These are phyloP conservation scores for Wickerhamiella spandovensis DNA, from an alignment of 805 yeast species.

Conservation along the genomic window DNA sequence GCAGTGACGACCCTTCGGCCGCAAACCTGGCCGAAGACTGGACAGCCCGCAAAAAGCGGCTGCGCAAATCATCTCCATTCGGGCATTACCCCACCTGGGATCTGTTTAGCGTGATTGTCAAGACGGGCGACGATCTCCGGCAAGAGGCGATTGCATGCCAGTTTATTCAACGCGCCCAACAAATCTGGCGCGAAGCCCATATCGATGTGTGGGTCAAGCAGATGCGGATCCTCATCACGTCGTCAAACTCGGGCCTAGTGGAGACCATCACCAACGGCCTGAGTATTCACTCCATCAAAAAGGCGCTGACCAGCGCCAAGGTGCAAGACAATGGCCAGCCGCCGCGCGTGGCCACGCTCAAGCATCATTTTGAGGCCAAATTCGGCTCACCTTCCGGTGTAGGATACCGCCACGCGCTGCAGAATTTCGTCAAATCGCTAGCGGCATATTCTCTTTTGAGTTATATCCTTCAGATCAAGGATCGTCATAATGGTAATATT, in stretches of 20 bases:
- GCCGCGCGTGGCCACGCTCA: constrained; percentile 55
- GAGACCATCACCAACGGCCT: constrained; percentile 94
- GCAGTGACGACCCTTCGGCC: constrained; percentile 29
- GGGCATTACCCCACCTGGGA: constrained; percentile 94
- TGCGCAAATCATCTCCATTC: constrained; percentile 59
- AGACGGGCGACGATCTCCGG: constrained; percentile 88
- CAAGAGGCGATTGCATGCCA: constrained; percentile 98
- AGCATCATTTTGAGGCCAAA: constrained; percentile 63
- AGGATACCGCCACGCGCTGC: constrained; percentile 62
- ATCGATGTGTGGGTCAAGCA: constrained; percentile 82
- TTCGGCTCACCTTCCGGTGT: constrained; percentile 48
- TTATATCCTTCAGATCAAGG: constrained; percentile 84
- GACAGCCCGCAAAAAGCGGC: constrained; percentile 68
- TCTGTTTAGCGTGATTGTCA: constrained; percentile 85
- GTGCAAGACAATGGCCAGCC: constrained; percentile 43
- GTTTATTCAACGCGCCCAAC: constrained; percentile 72
- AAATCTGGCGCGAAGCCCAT: constrained; percentile 60
- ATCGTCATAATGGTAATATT: constrained; percentile 95
- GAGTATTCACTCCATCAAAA: constrained; percentile 87
- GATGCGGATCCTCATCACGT: constrained; percentile 85
- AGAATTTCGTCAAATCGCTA: constrained; percentile 69
- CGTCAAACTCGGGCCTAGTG: constrained; percentile 81
- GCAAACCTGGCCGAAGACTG: constrained; percentile 86
- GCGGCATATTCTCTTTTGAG: constrained; percentile 93
- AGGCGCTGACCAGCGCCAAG: constrained; percentile 65